Percentiles rank a stretch among this genome's conserved stretches.
Conservation (phyloP, 441 rosid species). For the Erodium trifolium region DNA sequence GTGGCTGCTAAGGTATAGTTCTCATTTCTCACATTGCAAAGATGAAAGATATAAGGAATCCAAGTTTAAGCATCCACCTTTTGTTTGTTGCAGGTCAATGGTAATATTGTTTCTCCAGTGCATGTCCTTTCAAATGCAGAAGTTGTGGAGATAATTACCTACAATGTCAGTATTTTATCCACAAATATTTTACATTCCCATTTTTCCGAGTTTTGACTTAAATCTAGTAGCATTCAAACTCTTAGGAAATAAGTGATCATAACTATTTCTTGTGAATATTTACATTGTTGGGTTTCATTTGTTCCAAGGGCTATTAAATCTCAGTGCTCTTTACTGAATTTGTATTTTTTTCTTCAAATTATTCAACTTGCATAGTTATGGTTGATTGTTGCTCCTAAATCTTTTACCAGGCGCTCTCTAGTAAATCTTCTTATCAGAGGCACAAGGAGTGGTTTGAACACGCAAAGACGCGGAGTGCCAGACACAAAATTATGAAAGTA, state of each 20-base stretch:
- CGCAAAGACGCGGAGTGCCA: slow-evolving; percentile 94
- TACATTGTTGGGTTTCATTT: too few species aligned
- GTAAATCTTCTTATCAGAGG: slow-evolving; percentile 88
- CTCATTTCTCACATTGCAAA: slow-evolving; percentile 4
- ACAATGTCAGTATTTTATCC: slow-evolving; percentile 51
- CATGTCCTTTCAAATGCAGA: slow-evolving; percentile 88
- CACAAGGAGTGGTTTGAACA: slow-evolving; percentile 94
- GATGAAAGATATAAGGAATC: neutral
- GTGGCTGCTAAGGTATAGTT: slow-evolving; percentile 84
- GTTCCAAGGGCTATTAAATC: too few species aligned
- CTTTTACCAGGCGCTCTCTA: slow-evolving; percentile 61
- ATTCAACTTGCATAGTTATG: neutral
- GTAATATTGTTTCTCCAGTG: slow-evolving; percentile 78
- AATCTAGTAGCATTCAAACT: too few species aligned
- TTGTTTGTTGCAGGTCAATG: slow-evolving; percentile 60
- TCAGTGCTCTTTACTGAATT: neutral
- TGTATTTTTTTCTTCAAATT: neutral
- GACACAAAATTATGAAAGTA: slow-evolving; percentile 96
- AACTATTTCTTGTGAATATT: too few species aligned
- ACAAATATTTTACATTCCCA: slow-evolving; percentile 9
- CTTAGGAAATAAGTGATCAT: too few species aligned
- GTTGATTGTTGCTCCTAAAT: slow-evolving; percentile 3
- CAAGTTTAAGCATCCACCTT: slow-evolving; percentile 11
- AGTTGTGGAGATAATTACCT: slow-evolving; percentile 93
- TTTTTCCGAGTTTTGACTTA: neutral